A percentile compares a stretch with the other conserved stretches of the same genome.
These are phyloP conservation scores for Tranzscheliella williamsii DNA, from an alignment of 1,284 basidiomycete species.

Conservation along the genomic window DNA sequence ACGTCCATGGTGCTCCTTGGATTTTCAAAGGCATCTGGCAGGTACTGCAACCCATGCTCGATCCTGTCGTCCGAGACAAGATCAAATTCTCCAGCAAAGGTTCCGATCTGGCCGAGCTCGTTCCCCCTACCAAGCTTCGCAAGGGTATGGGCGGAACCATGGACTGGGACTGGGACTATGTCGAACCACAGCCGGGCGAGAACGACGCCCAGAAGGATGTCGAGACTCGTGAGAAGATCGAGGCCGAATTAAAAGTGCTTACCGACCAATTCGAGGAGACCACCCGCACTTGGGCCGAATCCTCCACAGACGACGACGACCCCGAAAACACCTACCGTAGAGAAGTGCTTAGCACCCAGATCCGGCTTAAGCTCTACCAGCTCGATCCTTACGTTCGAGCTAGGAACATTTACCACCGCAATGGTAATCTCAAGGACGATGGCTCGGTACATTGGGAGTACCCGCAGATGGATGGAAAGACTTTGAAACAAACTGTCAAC, in stretches of 20 bases:
- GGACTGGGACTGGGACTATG: conserved; percentile 61
- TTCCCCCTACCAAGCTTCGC: conserved; percentile 49
- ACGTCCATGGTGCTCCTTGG: conserved; percentile 60
- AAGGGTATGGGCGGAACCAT: conserved; percentile 60
- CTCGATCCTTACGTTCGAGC: conserved; percentile 53
- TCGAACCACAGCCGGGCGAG: conserved; percentile 55
- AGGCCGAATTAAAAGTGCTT: conserved; percentile 50
- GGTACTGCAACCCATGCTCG: conserved; percentile 58
- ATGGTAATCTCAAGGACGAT: conserved; percentile 52
- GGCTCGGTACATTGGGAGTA: conserved; percentile 55
- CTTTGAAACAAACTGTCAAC: conserved; percentile 43
- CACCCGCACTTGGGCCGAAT: conserved; percentile 52
- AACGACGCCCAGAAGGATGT: conserved; percentile 56
- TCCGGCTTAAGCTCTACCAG: conserved; percentile 58
- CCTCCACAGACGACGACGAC: conserved; percentile 32
- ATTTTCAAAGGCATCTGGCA: conserved; percentile 61
- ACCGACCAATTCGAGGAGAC: conserved; percentile 48
- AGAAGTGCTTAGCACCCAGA: conserved; percentile 52
- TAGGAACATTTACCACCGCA: conserved; percentile 55
- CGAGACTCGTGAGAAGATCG: conserved; percentile 48
- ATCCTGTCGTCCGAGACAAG: conserved; percentile 60
- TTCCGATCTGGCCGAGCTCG: conserved; percentile 52
- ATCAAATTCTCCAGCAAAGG: conserved; percentile 59
- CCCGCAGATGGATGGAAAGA: conserved; percentile 51
- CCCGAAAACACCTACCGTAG: conserved; percentile 46